Evolutionary conservation across 805 yeast species (phyloP), one percentile per base, ranked within the genome.

Genomic region (Saturnispora dispora): DNA sequence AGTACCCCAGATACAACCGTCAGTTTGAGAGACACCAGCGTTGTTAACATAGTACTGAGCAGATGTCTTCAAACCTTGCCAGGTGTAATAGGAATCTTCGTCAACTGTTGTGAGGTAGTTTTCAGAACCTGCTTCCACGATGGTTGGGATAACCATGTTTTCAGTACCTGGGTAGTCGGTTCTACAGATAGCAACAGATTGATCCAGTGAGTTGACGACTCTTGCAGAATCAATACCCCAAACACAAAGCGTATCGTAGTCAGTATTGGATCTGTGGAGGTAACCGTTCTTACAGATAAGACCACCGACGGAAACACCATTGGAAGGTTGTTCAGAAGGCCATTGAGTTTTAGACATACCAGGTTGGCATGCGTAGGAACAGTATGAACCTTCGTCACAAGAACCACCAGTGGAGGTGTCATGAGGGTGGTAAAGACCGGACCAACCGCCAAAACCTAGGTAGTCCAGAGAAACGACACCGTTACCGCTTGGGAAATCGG

Each of bases 121-220:
- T 37, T 77, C 60, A 37, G 73, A 62, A 61, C 96, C 96, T 53
- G 84, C 85, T 33, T 67, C 68, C 49, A 90, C 85, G 56, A 79
- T 74, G 54, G 98, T 90, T 68, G 99, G 98, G 56, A 91, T 78
- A 59, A 83, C 95, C 98, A 91, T 93, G 79, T 89, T 89, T 76
- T 91, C 99, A 58, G 96, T 84, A 74, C 99, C 99, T 65, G 99
- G 99, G 81, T 91, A 91, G 70, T 91, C 99, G 56, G 99, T 91
- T 77, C 97, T 86, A 79, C 99, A 93, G 63, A 93, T 72, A 54
- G 98, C 91, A 61, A 91, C 89, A 49, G 76, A 76, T 54, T 83
- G 66, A 58, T 68, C 64, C 53, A 87, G 71, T 60, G 85, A 74
- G 61, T 81, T 79, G 53, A 75, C 84, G 60, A 85, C 90, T 49